Base-by-base conservation (phyloP, 2,329 filamentous ascomycete species). In the Metarhizium album region DNA sequence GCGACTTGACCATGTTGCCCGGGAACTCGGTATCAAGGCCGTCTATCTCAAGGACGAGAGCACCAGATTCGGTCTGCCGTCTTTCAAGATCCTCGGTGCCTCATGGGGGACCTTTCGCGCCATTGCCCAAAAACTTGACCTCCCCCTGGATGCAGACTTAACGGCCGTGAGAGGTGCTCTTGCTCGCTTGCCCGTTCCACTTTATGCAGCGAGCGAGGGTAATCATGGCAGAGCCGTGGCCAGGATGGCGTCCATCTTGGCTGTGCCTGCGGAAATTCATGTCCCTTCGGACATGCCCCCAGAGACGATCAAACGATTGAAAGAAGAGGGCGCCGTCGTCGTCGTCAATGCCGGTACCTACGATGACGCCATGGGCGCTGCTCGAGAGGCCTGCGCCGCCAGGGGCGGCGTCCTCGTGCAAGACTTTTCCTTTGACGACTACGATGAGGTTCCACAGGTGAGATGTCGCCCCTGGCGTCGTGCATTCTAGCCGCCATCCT, bases 61-160 rank as follows among this genome's bases (percentile, higher is more conserved):
- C 27, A 71, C 67, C 49, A 76, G 86, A 4, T 79, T 88, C 37
- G 82, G 82, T 0, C 71, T 90, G 2, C 84, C 84, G 0, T 77
- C 86, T 0, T 91, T 90, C 2, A 93, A 93, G 65, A 86, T 90
- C 43, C 75, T 90, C 0, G 87, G 87, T 20, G 86, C 87, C 1
- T 86, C 83, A 1, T 91, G 85, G 85, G 85, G 79, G 0, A 74
- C 78, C 3, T 83, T 80, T 57, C 74, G 77, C 6, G 78, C 82
- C 14, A 60, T 87, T 6, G 61, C 69, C 0, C 60, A 67, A 1
- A 63, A 67, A 7, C 64, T 82, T 0, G 63, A 61, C 2, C 64
- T 81, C 0, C 63, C 72, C 0, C 55, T 69, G 0, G 68, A 69
- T 1, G 62, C 72, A 0, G 61, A 67, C 3, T 59, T 83, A 0